A percentile compares a stretch with the other conserved stretches of the same genome.
phyloP scores from a whole-genome alignment of 139 green algal species.

The Volvox reticuliferus region DNA sequence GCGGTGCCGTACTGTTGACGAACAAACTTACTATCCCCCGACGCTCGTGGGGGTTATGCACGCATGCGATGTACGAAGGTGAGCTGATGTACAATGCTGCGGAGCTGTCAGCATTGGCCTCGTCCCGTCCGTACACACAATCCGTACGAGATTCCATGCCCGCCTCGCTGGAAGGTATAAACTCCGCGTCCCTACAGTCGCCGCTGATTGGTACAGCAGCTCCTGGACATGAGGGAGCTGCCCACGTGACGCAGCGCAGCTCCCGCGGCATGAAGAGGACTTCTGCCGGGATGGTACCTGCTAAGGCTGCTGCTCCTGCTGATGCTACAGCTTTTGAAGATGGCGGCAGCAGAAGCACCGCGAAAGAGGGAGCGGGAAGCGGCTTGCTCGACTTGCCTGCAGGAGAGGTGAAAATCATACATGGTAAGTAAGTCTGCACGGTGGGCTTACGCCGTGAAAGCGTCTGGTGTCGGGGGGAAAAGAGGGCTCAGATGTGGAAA shows the following conservation, averaged over 20 bases:
- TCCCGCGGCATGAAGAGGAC: background rate
- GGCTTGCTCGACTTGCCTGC: too few relatives aligned
- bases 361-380: too few relatives aligned
- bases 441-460: too few relatives aligned
- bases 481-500: too few relatives aligned
- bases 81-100: conserved; percentile 62
- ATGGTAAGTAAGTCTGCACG: too few relatives aligned
- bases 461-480: too few relatives aligned
- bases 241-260: background rate
- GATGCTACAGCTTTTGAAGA: too few relatives aligned
- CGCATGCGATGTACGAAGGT: background rate
- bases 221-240: too few relatives aligned
- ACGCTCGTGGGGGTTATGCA: too few relatives aligned
- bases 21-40: background rate
- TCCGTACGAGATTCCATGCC: conserved; percentile 2
- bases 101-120: conserved; percentile 60
- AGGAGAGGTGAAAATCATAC: too few relatives aligned
- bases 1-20: background rate
- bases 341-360: too few relatives aligned
- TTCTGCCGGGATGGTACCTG: background rate
- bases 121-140: conserved; percentile 50
- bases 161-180: background rate
- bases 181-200: background rate
- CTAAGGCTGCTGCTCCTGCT: background rate
- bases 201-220: background rate